Percentiles rank a stretch among this genome's conserved stretches.
Conservation (phyloP, 305 asterid genomes). For the Fraxinus sp. region DNA sequence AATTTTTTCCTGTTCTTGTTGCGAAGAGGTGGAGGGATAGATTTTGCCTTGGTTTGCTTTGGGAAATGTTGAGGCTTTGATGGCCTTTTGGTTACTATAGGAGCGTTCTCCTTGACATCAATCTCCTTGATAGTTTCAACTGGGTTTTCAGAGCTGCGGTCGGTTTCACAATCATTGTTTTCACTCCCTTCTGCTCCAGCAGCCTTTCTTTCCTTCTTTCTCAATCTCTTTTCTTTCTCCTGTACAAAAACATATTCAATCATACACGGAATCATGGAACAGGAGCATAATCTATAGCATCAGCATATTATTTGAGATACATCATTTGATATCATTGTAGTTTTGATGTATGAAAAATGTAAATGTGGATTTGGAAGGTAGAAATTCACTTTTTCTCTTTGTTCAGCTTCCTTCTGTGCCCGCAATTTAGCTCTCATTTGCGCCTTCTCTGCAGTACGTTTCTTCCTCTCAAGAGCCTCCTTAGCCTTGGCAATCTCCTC, state of each 20-base stretch:
- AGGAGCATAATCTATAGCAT: neutral
- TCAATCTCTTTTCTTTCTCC: constrained; percentile 59
- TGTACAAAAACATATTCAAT: constrained; percentile 21
- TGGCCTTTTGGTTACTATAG: constrained; percentile 19
- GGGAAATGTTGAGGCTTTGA: constrained; percentile 30
- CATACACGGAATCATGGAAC: neutral
- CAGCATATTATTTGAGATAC: neutral
- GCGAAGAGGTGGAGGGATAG: constrained; percentile 52
- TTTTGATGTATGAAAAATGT: neutral
- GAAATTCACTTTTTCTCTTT: constrained; percentile 53
- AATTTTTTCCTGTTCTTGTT: constrained; percentile 37
- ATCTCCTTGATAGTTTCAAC: constrained; percentile 28
- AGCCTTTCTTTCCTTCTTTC: constrained; percentile 56
- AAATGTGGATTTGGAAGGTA: neutral
- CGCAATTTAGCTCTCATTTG: constrained; percentile 53
- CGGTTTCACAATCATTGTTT: constrained; percentile 28
- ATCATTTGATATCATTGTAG: neutral
- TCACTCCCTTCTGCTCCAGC: constrained; percentile 28
- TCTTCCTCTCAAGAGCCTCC: constrained; percentile 70
- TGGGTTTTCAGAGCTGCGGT: constrained; percentile 17
- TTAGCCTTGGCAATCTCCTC: constrained; percentile 60
- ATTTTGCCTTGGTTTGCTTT: constrained; percentile 39
- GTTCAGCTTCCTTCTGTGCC: constrained; percentile 67
- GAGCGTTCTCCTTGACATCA: constrained; percentile 28
- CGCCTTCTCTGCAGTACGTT: constrained; percentile 55